Conservation (phyloP, 768 basidiomycete species). For the Serendipita sp. region DNA sequence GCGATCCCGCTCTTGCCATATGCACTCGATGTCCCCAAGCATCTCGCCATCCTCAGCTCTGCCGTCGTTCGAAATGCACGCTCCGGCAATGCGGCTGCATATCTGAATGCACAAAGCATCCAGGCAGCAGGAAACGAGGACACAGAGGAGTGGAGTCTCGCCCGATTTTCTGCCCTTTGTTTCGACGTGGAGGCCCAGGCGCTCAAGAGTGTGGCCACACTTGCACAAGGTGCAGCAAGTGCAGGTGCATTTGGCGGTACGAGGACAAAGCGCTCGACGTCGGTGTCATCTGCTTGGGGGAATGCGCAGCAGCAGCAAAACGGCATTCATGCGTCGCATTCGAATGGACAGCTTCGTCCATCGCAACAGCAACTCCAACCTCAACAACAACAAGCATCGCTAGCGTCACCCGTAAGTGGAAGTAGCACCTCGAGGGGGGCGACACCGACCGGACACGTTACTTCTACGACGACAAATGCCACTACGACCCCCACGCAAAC, state of each 20-base stretch:
- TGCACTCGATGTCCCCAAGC: slow-evolving; percentile 59
- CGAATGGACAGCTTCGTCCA: background rate
- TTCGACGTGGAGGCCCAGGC: slow-evolving; percentile 57
- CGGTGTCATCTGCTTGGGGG: background rate
- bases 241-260: background rate
- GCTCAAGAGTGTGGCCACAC: slow-evolving; percentile 33
- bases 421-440: background rate
- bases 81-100: background rate
- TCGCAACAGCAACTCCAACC: background rate
- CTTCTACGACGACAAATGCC: background rate
- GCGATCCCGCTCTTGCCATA: slow-evolving; percentile 58
- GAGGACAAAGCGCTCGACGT: background rate
- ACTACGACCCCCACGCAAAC: background rate
- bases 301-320: background rate
- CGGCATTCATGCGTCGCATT: background rate
- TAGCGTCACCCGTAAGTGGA: background rate
- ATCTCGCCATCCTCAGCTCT: slow-evolving; percentile 60
- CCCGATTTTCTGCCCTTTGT: slow-evolving; percentile 24
- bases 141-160: background rate
- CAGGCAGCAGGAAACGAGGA: background rate
- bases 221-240: background rate
- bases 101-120: background rate
- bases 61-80: slow-evolving; percentile 52
- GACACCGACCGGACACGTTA: background rate
- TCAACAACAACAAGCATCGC: background rate